phyloP scores from a whole-genome alignment of 2,329 filamentous ascomycete species.

The Curvularia eragrostidis region DNA sequence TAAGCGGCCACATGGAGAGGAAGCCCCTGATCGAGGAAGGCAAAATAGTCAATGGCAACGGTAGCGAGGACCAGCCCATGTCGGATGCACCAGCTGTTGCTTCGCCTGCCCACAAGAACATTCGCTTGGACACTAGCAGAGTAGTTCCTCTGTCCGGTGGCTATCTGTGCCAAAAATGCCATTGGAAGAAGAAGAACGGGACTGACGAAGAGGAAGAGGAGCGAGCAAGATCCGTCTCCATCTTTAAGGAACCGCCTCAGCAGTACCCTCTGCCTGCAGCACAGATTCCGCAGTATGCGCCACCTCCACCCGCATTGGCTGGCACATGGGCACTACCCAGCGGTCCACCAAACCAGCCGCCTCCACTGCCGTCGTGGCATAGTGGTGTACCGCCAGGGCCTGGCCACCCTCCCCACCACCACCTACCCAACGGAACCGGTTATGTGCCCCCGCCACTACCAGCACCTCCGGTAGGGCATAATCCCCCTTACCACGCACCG shows the following conservation, averaged over 20 bases:
- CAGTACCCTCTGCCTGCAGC: conserved; percentile 43
- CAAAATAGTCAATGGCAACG: conserved; percentile 30
- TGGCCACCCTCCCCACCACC: conserved; percentile 31
- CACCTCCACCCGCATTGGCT: conserved; percentile 27
- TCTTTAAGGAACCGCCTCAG: conserved; percentile 43
- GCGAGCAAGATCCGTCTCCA: conserved; percentile 38
- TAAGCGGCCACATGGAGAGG: conserved; percentile 26
- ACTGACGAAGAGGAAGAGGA: conserved; percentile 40
- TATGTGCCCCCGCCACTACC: conserved; percentile 36
- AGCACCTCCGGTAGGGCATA: conserved; percentile 33
- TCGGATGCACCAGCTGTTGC: conserved; percentile 37
- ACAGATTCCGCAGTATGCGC: conserved; percentile 35
- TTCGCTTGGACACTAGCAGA: conserved; percentile 36
- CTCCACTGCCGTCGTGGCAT: conserved; percentile 43
- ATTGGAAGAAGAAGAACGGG: conserved; percentile 54
- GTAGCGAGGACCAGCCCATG: conserved; percentile 38
- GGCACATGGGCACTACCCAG: conserved; percentile 34
- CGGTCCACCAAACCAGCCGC: conserved; percentile 34
- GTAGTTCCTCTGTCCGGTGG: conserved; percentile 17
- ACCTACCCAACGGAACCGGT: conserved; percentile 43
- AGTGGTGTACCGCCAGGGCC: conserved; percentile 34
- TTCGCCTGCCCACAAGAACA: conserved; percentile 22
- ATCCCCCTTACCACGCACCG: conserved; percentile 42
- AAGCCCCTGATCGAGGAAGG: conserved; percentile 27
- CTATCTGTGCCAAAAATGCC: conserved; percentile 59